Percentiles rank a stretch among this genome's conserved stretches.
Conservation (phyloP, 176 grass and related monocot genomes). For the Avena insularis region DNA sequence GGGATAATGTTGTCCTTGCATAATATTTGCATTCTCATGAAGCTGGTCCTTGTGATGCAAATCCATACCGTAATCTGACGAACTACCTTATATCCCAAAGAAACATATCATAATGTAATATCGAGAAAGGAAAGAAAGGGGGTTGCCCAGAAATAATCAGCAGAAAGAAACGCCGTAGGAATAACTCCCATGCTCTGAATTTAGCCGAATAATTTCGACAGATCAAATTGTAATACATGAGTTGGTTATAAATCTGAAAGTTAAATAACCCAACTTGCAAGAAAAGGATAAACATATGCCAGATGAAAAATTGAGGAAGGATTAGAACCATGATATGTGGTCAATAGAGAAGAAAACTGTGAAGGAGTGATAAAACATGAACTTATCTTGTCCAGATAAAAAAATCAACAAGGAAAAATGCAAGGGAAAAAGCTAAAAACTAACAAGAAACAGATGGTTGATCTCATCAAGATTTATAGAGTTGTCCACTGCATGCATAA, state of each 20-base stretch:
- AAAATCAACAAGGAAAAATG: constrained; percentile 11
- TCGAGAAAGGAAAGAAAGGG: background rate
- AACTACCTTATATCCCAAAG: constrained; percentile 65
- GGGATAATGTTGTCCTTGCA: constrained; percentile 78
- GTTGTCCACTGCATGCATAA: constrained; percentile 12
- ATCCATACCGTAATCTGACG: constrained; percentile 78
- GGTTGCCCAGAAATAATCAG: constrained; percentile 16
- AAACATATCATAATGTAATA: constrained; percentile 40
- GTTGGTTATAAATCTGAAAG: background rate
- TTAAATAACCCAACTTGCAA: constrained; percentile 16
- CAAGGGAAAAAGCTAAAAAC: background rate
- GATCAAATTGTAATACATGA: constrained; percentile 4
- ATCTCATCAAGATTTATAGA: constrained; percentile 24
- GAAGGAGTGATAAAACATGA: constrained; percentile 18
- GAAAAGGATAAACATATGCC: constrained; percentile 1
- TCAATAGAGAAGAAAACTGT: constrained; percentile 20
- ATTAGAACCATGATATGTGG: background rate
- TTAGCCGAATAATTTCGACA: background rate
- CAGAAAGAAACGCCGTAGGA: constrained; percentile 23
- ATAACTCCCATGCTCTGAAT: constrained; percentile 3
- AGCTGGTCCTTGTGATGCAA: constrained; percentile 94
- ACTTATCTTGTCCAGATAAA: background rate
- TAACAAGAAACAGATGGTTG: constrained; percentile 12
- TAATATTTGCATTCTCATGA: constrained; percentile 83
- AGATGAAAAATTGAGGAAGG: constrained; percentile 7